phyloP scores from a whole-genome alignment of 2,329 filamentous ascomycete genomes.

The Chaetoscypha palmicola region DNA sequence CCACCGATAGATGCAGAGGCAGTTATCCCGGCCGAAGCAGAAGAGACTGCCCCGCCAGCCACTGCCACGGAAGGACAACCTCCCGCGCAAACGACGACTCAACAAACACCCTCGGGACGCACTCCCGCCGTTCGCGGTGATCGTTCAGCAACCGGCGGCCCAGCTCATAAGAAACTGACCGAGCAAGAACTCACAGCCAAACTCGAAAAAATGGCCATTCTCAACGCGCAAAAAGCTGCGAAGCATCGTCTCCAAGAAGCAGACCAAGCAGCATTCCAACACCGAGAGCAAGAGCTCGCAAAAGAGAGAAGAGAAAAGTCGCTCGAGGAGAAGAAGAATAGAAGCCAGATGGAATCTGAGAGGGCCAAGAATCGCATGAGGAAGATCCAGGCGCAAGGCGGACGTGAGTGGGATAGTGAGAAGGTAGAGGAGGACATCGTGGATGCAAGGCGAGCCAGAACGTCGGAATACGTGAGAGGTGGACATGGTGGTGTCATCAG shows the following conservation, averaged over 20 bases:
- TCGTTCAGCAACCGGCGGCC: slow-evolving; percentile 45
- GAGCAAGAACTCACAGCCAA: slow-evolving; percentile 56
- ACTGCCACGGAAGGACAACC: neutral
- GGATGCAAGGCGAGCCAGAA: slow-evolving; percentile 23
- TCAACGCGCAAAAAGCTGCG: slow-evolving; percentile 51
- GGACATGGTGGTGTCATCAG: slow-evolving; percentile 27
- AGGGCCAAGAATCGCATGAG: slow-evolving; percentile 30
- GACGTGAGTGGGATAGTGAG: slow-evolving; percentile 31
- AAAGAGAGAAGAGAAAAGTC: slow-evolving; percentile 36
- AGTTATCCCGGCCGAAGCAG: slow-evolving; percentile 1
- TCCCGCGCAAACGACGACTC: slow-evolving; percentile 3
- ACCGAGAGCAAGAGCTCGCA: slow-evolving; percentile 53
- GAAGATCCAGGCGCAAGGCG: slow-evolving; percentile 30
- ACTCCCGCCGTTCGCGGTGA: slow-evolving; percentile 45
- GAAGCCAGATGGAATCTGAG: slow-evolving; percentile 30
- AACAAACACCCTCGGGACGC: slow-evolving; percentile 11
- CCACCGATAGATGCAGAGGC: neutral
- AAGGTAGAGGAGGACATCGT: slow-evolving; percentile 29
- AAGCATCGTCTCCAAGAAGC: slow-evolving; percentile 60
- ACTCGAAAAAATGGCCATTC: slow-evolving; percentile 53
- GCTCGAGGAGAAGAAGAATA: slow-evolving; percentile 25
- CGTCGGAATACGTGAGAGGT: slow-evolving; percentile 26
- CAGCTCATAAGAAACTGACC: slow-evolving; percentile 52
- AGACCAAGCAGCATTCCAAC: slow-evolving; percentile 57
- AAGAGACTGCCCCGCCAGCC: neutral